Evolutionary conservation across 306 rosid genomes (phyloP).

Genomic region (Purshia tridentata): DNA sequence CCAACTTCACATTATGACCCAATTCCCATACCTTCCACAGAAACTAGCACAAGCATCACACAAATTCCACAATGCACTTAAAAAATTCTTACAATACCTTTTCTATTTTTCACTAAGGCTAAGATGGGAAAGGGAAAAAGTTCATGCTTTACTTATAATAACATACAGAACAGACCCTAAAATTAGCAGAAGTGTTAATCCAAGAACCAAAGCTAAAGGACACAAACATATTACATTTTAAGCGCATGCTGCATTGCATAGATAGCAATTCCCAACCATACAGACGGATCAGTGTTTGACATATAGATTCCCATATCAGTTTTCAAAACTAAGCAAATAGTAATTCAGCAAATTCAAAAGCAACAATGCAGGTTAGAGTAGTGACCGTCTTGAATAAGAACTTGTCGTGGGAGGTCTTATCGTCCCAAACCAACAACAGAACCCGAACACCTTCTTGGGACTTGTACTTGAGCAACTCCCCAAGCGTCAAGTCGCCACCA

Average conservation of each 20-base stretch:
- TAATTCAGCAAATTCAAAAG: neutral
- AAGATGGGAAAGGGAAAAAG: neutral
- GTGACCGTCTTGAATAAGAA: slow-evolving; percentile 59
- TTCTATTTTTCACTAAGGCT: neutral
- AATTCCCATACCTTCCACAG: neutral
- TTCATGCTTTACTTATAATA: neutral
- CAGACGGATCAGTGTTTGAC: neutral
- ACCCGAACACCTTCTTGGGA: slow-evolving; percentile 89
- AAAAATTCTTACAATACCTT: no score
- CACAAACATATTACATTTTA: neutral
- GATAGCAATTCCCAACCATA: neutral
- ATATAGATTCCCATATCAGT: neutral
- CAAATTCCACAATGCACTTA: neutral
- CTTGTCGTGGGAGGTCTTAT: slow-evolving; percentile 80
- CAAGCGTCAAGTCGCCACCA: slow-evolving; percentile 74
- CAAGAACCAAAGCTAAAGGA: neutral
- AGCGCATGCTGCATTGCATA: neutral
- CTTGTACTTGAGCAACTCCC: slow-evolving; percentile 92
- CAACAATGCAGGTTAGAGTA: neutral
- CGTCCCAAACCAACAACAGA: slow-evolving; percentile 85
- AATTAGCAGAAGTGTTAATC: neutral
- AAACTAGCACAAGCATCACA: neutral
- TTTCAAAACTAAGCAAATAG: neutral
- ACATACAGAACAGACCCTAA: neutral
- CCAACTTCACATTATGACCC: slow-evolving; percentile 16